Evolutionary conservation across 192 early-diverging fungal genomes (phyloP), one percentile per base, ranked within the genome.

Genomic region (Backusella macrospora): DNA sequence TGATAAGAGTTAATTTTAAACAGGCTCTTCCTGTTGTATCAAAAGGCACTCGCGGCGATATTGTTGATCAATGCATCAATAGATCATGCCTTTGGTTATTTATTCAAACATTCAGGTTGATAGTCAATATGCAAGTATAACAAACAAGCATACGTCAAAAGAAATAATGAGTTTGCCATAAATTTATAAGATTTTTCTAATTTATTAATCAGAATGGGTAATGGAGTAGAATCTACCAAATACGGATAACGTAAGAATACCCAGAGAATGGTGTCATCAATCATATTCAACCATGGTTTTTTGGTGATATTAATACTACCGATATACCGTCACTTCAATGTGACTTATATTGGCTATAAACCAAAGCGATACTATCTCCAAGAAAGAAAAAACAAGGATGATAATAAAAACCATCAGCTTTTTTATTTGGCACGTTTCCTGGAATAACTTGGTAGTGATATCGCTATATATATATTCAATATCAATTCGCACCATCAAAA

Each of bases 1-100:
- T 78, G 26, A 73, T 81, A 70, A 74, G 80, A 13, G 73, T 73
- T 2, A 64, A 81, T n/a, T 81, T 81, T 63, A 10, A 68, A 4
- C 76, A 78, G 18, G 72, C 67, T 34, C 64, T 65, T 15, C 76
- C 74, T 21, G 77, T 82, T 21, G 55, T 82, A 48, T 45, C 42
- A 15, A 23, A 18, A 26, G 78, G 47, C 55, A 9, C 39, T 18
- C 48, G 68, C 44, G 40, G 29, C n/a, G 37, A 73, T 3, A 78
- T 72, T 38, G 44, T 81, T 4, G 14, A 34, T 42, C 64, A 73
- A 18, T 78, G 76, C 16, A 9, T 76, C 29, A 81, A 81, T 45
- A 46, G 63, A 8, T 75, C 76, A 34, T 12, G 12, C 6, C 48
- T 73, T 65, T 43, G 59, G 76, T 3, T 46, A 48, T 1, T 26